Conservation (phyloP, 2,329 filamentous ascomycete species). For the Chrysosporium queenslandicum region DNA sequence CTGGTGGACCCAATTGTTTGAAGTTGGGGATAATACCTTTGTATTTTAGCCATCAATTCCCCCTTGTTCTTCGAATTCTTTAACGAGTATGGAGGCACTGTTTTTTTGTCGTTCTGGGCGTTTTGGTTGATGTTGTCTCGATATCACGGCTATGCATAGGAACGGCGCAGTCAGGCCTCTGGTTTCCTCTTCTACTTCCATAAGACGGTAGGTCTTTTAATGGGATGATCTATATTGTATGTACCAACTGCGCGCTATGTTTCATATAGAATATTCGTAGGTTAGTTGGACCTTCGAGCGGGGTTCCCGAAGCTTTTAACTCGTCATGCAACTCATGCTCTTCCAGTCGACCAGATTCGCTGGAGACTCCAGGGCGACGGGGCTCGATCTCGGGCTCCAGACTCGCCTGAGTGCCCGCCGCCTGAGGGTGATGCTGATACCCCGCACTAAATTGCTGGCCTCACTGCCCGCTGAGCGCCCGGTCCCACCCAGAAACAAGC, state of each 20-base stretch:
- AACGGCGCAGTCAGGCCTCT: not conserved
- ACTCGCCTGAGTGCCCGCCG: no score
- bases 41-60: not conserved
- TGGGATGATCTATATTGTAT: no score
- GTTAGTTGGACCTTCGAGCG: no score
- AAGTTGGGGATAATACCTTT: not conserved
- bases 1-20: not conserved
- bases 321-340: no score
- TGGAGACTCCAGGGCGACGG: no score
- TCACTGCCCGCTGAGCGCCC: not conserved
- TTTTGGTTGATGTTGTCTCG: not conserved
- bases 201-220: no score
- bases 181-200: no score
- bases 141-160: not conserved
- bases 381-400: no score
- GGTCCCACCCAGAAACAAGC: not conserved
- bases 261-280: no score
- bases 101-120: not conserved
- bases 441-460: conserved; percentile 5
- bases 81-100: not conserved
- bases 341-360: no score
- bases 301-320: no score
- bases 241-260: no score
- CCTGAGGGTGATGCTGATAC: not conserved
- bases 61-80: not conserved